Conservation (phyloP, 768 basidiomycete species). For the Neoboletus brunneissimus region DNA sequence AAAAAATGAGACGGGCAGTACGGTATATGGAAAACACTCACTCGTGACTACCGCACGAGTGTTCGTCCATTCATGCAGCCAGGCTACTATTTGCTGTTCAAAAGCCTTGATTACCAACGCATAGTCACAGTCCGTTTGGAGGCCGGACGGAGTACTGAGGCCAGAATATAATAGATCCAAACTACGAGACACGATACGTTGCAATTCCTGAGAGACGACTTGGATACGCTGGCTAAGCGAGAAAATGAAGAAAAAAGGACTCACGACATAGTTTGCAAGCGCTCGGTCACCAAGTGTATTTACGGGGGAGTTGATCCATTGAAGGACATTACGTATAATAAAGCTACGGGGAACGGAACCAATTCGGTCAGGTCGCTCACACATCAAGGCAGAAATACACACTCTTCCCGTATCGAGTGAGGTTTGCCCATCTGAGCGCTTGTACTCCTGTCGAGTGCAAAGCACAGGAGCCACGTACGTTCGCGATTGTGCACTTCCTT, state of each 20-base stretch:
- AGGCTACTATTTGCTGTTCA: slow-evolving; percentile 69
- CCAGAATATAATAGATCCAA: slow-evolving; percentile 89
- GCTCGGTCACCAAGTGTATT: slow-evolving; percentile 63
- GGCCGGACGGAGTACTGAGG: slow-evolving; percentile 73
- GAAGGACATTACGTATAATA: slow-evolving; percentile 78
- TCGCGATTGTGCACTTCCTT: slow-evolving; percentile 91
- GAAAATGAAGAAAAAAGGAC: slow-evolving; percentile 20
- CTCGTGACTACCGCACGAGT: slow-evolving; percentile 15
- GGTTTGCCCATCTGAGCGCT: slow-evolving; percentile 98
- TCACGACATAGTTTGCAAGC: slow-evolving; percentile 74
- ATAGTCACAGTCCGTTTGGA: slow-evolving; percentile 85
- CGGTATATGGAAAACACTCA: slow-evolving; percentile 8
- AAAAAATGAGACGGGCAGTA: slow-evolving; percentile 2
- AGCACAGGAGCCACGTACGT: slow-evolving; percentile 90
- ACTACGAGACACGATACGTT: slow-evolving; percentile 84
- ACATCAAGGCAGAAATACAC: slow-evolving; percentile 32
- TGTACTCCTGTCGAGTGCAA: slow-evolving; percentile 80
- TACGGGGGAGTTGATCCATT: slow-evolving; percentile 71
- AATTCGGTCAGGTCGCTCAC: not conserved
- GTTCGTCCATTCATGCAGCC: slow-evolving; percentile 53
- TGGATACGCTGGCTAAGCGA: not conserved
- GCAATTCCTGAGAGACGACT: slow-evolving; percentile 57
- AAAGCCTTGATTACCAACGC: slow-evolving; percentile 79
- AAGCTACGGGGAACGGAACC: slow-evolving; percentile 44
- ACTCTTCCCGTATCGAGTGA: slow-evolving; percentile 91